Evolutionary conservation across 805 yeast species (phyloP).

Genomic region (Candida manassasensis): DNA sequence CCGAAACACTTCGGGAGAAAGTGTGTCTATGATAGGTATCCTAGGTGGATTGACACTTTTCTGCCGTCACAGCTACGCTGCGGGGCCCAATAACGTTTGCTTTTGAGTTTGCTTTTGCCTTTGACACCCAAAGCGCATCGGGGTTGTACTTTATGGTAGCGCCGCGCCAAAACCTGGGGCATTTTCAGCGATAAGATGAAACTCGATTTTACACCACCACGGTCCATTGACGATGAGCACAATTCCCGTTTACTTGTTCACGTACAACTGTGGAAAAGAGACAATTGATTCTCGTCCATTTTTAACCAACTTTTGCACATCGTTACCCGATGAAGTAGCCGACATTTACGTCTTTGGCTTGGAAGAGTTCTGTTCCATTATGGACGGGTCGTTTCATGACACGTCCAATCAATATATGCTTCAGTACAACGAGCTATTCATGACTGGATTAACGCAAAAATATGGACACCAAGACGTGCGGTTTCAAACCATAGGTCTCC

Average conservation of each 20-base stretch:
- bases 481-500: constrained; percentile 40
- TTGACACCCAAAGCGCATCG: too few species aligned
- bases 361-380: constrained; percentile 56
- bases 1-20: too few species aligned
- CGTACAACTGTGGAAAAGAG: constrained; percentile 56
- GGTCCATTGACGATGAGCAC: background rate
- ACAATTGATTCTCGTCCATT: constrained; percentile 31
- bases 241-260: constrained; percentile 29
- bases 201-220: background rate
- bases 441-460: constrained; percentile 28
- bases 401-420: constrained; percentile 35
- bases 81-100: too few species aligned
- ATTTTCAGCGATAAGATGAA: too few species aligned
- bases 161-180: too few species aligned
- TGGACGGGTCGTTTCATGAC: constrained; percentile 47
- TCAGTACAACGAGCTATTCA: constrained; percentile 28
- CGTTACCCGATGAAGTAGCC: constrained; percentile 31
- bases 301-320: constrained; percentile 19
- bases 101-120: too few species aligned
- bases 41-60: too few species aligned
- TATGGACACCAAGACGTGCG: constrained; percentile 23
- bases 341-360: constrained; percentile 58
- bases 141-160: too few species aligned
- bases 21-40: too few species aligned
- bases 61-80: too few species aligned